phyloP scores from a whole-genome alignment of 169 alveolate genomes.

The Plasmodium vinckei region DNA sequence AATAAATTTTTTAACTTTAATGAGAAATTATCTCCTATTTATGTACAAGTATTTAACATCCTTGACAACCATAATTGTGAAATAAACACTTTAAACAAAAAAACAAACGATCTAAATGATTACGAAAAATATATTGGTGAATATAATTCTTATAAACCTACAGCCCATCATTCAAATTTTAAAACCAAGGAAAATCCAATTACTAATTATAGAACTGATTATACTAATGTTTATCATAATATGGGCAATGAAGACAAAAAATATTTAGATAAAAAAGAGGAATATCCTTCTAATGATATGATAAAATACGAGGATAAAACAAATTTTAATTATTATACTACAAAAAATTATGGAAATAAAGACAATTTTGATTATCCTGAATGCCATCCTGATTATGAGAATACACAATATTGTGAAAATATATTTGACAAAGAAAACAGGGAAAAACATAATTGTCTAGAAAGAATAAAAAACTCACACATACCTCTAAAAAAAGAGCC shows the following conservation, averaged over 20 bases:
- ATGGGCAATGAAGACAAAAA: neutral
- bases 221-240: neutral
- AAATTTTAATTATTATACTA: too few relatives aligned
- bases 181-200: neutral
- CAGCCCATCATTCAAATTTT: too few relatives aligned
- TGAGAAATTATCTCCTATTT: neutral
- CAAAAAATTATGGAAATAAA: too few relatives aligned
- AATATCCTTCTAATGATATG: neutral
- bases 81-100: neutral
- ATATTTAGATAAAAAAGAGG: neutral
- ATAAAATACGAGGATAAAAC: too few relatives aligned
- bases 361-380: neutral
- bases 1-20: slow-evolving; percentile 2
- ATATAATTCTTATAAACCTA: neutral
- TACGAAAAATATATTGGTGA: neutral
- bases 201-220: neutral
- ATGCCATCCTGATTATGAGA: neutral
- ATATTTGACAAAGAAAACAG: neutral
- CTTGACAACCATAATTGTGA: neutral
- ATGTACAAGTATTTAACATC: slow-evolving; percentile 1
- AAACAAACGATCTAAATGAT: neutral
- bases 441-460: too few relatives aligned
- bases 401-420: neutral
- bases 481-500: too few relatives aligned
- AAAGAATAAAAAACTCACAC: too few relatives aligned